Conservation (phyloP, 176 grass and related monocot genomes). For the Tuctoria greenei region DNA sequence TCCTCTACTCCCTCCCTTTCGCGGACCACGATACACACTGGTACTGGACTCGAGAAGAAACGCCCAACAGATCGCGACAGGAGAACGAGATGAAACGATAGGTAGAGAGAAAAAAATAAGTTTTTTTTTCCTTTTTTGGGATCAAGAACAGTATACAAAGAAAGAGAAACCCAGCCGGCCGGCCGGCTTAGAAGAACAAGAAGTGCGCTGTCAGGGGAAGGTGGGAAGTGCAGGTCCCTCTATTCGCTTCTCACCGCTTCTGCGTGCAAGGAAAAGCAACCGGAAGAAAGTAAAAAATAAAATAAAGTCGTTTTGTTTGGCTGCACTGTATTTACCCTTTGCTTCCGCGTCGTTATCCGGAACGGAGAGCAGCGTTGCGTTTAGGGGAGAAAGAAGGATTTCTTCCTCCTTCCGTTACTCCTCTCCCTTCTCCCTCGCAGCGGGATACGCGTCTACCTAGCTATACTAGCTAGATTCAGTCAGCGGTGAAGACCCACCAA, state of each 20-base stretch:
- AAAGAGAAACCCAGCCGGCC: too few relatives aligned
- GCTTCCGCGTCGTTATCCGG: constrained; percentile 37
- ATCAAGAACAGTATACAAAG: too few relatives aligned
- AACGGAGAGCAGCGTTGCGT: too few relatives aligned
- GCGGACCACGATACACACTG: background rate
- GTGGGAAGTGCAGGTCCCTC: constrained; percentile 6
- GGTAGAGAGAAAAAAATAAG: too few relatives aligned
- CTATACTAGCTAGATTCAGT: constrained; percentile 18
- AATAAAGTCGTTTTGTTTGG: constrained; percentile 16
- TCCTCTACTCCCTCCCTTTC: background rate
- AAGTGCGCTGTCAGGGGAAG: constrained; percentile 25
- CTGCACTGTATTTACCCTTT: background rate
- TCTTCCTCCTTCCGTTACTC: background rate
- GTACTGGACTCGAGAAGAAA: background rate
- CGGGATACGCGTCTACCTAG: background rate
- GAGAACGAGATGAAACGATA: background rate
- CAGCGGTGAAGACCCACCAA: constrained; percentile 9
- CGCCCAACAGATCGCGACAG: background rate
- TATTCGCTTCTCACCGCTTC: background rate
- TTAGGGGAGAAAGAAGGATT: too few relatives aligned
- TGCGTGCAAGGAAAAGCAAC: background rate
- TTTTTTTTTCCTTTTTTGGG: too few relatives aligned
- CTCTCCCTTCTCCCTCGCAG: background rate
- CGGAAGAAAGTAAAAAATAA: background rate
- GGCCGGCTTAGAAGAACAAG: background rate